A percentile compares a stretch with the other conserved stretches of the same genome.
These are phyloP conservation scores for Nasturtium officinale DNA, from an alignment of 345 rosid genomes.

Conservation along the genomic window DNA sequence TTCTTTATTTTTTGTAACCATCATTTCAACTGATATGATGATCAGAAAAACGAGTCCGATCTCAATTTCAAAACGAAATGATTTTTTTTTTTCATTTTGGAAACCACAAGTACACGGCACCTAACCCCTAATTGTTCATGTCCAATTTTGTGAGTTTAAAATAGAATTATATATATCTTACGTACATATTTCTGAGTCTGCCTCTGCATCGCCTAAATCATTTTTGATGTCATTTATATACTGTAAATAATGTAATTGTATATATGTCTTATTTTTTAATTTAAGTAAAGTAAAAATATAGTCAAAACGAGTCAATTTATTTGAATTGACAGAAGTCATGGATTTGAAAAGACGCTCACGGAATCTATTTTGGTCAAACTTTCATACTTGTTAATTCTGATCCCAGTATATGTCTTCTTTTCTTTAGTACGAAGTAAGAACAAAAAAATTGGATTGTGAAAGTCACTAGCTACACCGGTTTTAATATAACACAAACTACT, in stretches of 20 bases:
- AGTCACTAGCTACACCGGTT: constrained; percentile 1
- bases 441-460: background rate
- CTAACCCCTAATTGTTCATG: background rate
- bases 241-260: background rate
- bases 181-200: background rate
- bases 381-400: constrained; percentile 39
- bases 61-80: constrained; percentile 32
- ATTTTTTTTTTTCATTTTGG: constrained; percentile 21
- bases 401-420: background rate
- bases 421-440: background rate
- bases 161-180: background rate
- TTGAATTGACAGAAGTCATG: constrained; percentile 38
- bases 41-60: constrained; percentile 27
- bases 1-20: background rate
- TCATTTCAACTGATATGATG: constrained; percentile 35
- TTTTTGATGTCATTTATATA: background rate
- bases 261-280: background rate
- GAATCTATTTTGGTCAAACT: constrained; percentile 40
- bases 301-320: constrained; percentile 34
- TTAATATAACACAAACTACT: background rate
- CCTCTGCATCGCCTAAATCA: background rate
- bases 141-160: background rate
- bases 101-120: constrained; percentile 17
- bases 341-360: constrained; percentile 16
- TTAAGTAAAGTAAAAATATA: background rate